Conservation (phyloP, 2,329 filamentous ascomycete species). For the Pseudogymnoascus sp. region DNA sequence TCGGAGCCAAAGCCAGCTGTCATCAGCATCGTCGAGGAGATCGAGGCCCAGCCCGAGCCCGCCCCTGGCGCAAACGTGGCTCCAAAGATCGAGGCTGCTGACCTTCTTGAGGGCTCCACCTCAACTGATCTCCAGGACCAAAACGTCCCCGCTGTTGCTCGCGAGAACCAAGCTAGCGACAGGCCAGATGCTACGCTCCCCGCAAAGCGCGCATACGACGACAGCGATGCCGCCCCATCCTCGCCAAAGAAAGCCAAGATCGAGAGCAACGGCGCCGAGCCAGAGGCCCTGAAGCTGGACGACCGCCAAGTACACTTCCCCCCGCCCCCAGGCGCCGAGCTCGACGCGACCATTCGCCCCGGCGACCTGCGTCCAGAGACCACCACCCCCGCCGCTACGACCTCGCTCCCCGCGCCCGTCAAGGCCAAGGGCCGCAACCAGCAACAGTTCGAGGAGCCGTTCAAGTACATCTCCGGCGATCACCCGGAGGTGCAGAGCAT, state of each 20-base stretch:
- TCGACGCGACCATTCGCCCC: conserved; percentile 23
- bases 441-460: conserved; percentile 71
- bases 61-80: conserved; percentile 22
- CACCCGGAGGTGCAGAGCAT: conserved; percentile 73
- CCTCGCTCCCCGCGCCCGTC: conserved; percentile 12
- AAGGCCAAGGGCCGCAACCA: conserved; percentile 34
- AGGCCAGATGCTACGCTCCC: conserved; percentile 19
- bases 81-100: conserved; percentile 26
- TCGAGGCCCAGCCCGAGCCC: conserved; percentile 28
- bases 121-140: conserved; percentile 25
- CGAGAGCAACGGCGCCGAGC: conserved; percentile 24
- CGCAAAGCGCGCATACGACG: conserved; percentile 25
- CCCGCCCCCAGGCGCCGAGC: conserved; percentile 25
- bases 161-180: conserved; percentile 26
- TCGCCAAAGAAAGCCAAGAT: conserved; percentile 41
- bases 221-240: conserved; percentile 28
- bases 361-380: conserved; percentile 20
- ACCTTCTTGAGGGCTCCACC: conserved; percentile 16
- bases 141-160: conserved; percentile 24
- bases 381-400: conserved; percentile 12
- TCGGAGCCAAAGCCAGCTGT: conserved; percentile 33
- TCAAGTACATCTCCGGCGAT: conserved; percentile 73
- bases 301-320: conserved; percentile 28
- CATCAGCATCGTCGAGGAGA: conserved; percentile 34
- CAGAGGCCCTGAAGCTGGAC: conserved; percentile 19